phyloP scores from a whole-genome alignment of 108 stramenopile genomes.

The Cyclotella choctawhatcheeana region DNA sequence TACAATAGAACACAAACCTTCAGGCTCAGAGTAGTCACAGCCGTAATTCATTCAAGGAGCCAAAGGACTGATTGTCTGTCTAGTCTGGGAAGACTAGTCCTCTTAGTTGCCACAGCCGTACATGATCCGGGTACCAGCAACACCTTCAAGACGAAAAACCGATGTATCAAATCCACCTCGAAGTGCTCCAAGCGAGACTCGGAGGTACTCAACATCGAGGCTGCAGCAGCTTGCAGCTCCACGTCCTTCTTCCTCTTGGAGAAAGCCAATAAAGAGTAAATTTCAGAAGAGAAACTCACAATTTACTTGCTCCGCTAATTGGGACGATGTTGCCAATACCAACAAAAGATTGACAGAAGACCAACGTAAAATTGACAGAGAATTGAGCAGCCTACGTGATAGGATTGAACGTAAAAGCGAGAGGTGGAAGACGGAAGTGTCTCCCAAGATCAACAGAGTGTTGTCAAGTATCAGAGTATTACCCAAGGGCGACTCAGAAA shows the following conservation, averaged over 20 bases:
- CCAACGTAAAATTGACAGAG: not conserved
- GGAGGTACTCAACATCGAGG: slow-evolving; percentile 1
- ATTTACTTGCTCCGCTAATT: not conserved
- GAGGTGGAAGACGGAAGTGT: not conserved
- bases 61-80: too few relatives aligned
- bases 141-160: not conserved
- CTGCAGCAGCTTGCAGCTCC: slow-evolving; percentile 10
- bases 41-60: too few relatives aligned
- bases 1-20: too few relatives aligned
- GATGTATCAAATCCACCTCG: not conserved
- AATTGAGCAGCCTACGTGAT: not conserved
- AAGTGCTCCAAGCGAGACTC: slow-evolving; percentile 14
- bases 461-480: slow-evolving; percentile 1
- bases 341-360: not conserved
- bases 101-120: too few relatives aligned
- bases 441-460: slow-evolving; percentile 11
- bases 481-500: not conserved
- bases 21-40: too few relatives aligned
- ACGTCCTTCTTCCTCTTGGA: slow-evolving; percentile 7
- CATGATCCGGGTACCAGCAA: not conserved
- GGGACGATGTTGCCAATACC: not conserved
- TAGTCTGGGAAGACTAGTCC: too few relatives aligned
- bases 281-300: not conserved
- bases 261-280: slow-evolving; percentile 9
- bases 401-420: not conserved